Conservation (phyloP, 2,329 filamentous ascomycete genomes). For the Aspergillus spinulosporus region DNA sequence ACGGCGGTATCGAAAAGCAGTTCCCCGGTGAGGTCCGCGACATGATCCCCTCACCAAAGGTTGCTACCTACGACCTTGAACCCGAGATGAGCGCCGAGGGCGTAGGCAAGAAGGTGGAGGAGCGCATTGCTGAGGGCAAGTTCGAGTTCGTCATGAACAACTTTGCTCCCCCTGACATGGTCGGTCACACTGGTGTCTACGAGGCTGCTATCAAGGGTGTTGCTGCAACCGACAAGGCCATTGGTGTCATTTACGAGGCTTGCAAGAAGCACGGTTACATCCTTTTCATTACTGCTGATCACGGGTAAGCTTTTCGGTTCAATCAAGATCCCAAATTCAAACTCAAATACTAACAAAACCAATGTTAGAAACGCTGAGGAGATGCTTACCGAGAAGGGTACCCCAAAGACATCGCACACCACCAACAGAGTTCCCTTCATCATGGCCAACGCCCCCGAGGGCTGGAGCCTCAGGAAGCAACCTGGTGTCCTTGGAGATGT, state of each 20-base stretch:
- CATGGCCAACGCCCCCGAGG: constrained; percentile 93
- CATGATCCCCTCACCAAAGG: constrained; percentile 91
- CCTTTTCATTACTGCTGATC: constrained; percentile 93
- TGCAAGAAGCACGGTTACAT: constrained; percentile 93
- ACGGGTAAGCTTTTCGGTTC: constrained; percentile 61
- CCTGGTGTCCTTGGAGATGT: constrained; percentile 95
- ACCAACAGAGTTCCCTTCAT: constrained; percentile 97
- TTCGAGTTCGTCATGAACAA: constrained; percentile 99
- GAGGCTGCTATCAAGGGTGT: constrained; percentile 86
- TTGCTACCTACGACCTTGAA: constrained; percentile 90
- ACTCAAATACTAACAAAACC: constrained; percentile 1
- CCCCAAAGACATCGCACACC: constrained; percentile 97
- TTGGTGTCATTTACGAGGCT: constrained; percentile 85
- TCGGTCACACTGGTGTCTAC: constrained; percentile 97
- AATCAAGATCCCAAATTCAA: neutral
- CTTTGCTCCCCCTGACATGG: constrained; percentile 99
- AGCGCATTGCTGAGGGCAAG: constrained; percentile 78
- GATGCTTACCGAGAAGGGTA: constrained; percentile 95
- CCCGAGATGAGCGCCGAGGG: constrained; percentile 93
- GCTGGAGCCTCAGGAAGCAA: constrained; percentile 79
- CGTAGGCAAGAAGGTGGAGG: constrained; percentile 84
- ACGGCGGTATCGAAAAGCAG: constrained; percentile 95
- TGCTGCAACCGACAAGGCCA: constrained; percentile 86
- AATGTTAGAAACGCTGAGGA: constrained; percentile 80
- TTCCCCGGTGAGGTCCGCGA: constrained; percentile 91